A percentile compares a stretch with the other conserved stretches of the same genome.
Evolutionary conservation across 495 filamentous ascomycete genomes (phyloP).

Genomic region (Podospora appendiculata): DNA sequence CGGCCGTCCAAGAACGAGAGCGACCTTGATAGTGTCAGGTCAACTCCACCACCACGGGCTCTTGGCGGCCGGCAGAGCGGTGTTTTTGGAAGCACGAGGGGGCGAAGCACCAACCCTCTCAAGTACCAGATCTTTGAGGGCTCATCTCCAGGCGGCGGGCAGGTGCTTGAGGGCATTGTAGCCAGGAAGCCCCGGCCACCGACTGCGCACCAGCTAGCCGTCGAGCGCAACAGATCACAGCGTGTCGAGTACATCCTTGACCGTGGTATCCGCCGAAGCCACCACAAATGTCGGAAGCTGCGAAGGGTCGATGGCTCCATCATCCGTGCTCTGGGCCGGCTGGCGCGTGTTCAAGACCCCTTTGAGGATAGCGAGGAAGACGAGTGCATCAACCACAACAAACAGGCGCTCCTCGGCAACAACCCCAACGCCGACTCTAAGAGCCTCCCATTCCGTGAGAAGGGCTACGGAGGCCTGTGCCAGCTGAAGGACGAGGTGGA

Average conservation of each 20-base stretch:
- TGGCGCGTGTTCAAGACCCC: conserved; percentile 57
- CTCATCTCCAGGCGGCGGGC: conserved; percentile 40
- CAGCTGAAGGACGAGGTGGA: conserved; percentile 57
- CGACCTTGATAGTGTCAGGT: conserved; percentile 49
- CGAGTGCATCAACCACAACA: conserved; percentile 32
- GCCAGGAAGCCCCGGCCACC: conserved; percentile 61
- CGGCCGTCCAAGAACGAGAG: conserved; percentile 50
- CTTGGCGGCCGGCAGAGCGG: conserved; percentile 27
- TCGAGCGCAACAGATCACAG: conserved; percentile 80
- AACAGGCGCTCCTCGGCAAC: conserved; percentile 5
- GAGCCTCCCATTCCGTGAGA: conserved; percentile 35
- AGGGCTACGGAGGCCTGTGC: conserved; percentile 61
- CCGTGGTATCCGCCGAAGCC: conserved; percentile 57
- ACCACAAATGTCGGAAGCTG: conserved; percentile 51
- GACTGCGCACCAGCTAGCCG: conserved; percentile 87
- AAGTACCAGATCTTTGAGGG: conserved; percentile 44
- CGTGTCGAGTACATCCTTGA: conserved; percentile 82
- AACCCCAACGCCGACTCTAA: conserved; percentile 10
- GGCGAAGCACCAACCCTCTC: conserved; percentile 39
- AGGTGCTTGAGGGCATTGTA: conserved; percentile 33
- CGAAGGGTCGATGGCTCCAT: conserved; percentile 55
- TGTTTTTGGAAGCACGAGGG: conserved; percentile 26
- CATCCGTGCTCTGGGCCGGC: conserved; percentile 60
- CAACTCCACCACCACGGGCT: conserved; percentile 47
- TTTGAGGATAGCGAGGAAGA: conserved; percentile 81